Evolutionary conservation across 2,329 filamentous ascomycete species (phyloP).

Genomic region (Neocucurbitaria cava): DNA sequence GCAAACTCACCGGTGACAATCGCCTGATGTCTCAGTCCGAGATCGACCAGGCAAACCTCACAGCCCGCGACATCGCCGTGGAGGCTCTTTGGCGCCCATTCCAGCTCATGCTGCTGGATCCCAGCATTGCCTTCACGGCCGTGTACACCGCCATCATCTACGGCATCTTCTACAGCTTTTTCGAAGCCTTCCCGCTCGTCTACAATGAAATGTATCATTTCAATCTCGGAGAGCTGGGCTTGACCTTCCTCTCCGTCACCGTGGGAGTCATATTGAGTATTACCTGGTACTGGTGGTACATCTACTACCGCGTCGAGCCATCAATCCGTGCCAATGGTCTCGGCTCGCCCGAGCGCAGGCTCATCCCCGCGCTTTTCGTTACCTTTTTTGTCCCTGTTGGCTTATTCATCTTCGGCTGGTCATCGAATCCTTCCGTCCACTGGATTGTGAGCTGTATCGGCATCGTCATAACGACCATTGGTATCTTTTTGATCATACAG

Average conservation of each 20-base stretch:
- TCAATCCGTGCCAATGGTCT: conserved; percentile 65
- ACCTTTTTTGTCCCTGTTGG: conserved; percentile 68
- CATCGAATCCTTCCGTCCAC: conserved; percentile 66
- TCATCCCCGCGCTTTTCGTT: conserved; percentile 72
- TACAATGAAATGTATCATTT: conserved; percentile 82
- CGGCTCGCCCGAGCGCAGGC: conserved; percentile 74
- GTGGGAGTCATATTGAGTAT: conserved; percentile 74
- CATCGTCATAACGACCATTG: conserved; percentile 58
- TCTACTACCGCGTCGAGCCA: conserved; percentile 73
- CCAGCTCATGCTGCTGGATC: conserved; percentile 81
- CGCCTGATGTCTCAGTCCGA: conserved; percentile 79
- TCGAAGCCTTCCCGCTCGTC: conserved; percentile 69
- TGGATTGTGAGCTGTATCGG: conserved; percentile 66
- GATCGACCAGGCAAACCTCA: conserved; percentile 65
- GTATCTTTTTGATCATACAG: conserved; percentile 55
- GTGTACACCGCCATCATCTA: conserved; percentile 86
- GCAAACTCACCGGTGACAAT: conserved; percentile 69
- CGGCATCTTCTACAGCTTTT: conserved; percentile 77
- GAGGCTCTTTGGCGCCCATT: conserved; percentile 75
- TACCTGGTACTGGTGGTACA: conserved; percentile 73
- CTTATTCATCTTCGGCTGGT: conserved; percentile 72
- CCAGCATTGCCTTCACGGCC: conserved; percentile 83
- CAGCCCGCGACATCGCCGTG: conserved; percentile 50
- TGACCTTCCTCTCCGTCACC: conserved; percentile 86
- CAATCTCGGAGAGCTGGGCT: conserved; percentile 72